These are phyloP conservation scores for Polyporus arcularius DNA, from an alignment of 768 basidiomycete genomes.

Conservation along the genomic window DNA sequence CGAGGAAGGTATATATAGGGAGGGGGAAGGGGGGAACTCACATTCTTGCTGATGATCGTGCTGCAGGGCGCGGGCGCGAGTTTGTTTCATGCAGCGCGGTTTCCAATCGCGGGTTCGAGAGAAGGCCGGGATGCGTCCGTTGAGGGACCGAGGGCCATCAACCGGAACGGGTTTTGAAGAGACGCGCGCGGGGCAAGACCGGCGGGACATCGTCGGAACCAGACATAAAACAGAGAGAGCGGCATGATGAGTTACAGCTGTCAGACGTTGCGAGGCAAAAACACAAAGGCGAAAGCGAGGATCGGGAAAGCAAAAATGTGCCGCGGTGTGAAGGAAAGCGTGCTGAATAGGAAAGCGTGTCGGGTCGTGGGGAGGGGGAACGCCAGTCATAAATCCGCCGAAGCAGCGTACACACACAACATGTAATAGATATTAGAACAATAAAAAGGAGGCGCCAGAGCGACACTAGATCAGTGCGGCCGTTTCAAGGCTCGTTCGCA, in stretches of 20 bases:
- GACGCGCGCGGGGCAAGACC: conserved; percentile 8
- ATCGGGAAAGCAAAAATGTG: background rate
- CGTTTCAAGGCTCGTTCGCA: conserved; percentile 64
- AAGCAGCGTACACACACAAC: conserved; percentile 9
- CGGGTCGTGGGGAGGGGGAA: conserved; percentile 2
- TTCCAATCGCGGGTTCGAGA: background rate
- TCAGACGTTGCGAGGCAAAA: conserved; percentile 10
- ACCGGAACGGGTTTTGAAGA: background rate
- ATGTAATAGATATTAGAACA: conserved; percentile 3
- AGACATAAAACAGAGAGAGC: conserved; percentile 7
- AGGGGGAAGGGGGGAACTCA: conserved; percentile 41
- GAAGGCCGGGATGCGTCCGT: background rate
- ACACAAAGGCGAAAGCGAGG: conserved; percentile 6
- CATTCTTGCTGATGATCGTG: conserved; percentile 69
- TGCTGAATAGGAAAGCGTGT: background rate
- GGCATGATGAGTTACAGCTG: conserved; percentile 19
- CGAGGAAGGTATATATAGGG: background rate
- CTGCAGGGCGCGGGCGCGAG: conserved; percentile 34
- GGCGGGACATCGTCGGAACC: conserved; percentile 4
- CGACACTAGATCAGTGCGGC: conserved; percentile 61
- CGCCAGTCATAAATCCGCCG: conserved; percentile 12
- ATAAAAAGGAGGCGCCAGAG: background rate
- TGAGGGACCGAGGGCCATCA: background rate
- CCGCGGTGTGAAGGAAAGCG: background rate
- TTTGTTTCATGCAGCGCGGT: background rate